Conservation (phyloP, 2,329 filamentous ascomycete genomes). For the Pseudonectria buxi region DNA sequence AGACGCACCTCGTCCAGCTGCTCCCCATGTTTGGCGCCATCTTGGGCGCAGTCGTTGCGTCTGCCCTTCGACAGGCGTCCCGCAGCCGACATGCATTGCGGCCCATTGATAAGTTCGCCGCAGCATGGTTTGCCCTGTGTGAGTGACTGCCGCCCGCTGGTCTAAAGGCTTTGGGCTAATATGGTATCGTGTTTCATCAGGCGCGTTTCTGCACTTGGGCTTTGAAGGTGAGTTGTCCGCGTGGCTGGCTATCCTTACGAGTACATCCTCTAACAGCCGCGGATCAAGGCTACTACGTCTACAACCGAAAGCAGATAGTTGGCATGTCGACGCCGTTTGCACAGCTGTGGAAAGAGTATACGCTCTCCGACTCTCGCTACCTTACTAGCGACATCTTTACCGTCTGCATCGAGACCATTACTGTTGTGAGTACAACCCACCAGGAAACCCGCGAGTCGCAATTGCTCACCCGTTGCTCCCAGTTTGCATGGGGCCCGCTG, state of each 20-base stretch:
- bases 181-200: conserved; percentile 32
- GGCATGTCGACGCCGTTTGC: conserved; percentile 66
- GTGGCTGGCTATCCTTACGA: background rate
- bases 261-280: background rate
- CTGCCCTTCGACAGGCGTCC: conserved; percentile 20
- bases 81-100: conserved; percentile 15
- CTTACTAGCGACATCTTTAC: conserved; percentile 76
- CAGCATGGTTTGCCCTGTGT: conserved; percentile 52
- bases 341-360: conserved; percentile 91
- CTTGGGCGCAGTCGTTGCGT: conserved; percentile 29
- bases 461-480: background rate
- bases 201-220: conserved; percentile 65
- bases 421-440: conserved; percentile 51
- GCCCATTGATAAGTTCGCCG: conserved; percentile 33
- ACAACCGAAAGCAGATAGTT: conserved; percentile 60
- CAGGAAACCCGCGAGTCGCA: background rate
- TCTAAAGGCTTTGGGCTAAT: no score
- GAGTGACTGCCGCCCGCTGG: conserved; percentile 22
- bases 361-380: conserved; percentile 80
- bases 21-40: conserved; percentile 30
- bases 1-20: conserved; percentile 31
- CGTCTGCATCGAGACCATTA: conserved; percentile 80
- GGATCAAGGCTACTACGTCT: conserved; percentile 62
- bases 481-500: conserved; percentile 54
- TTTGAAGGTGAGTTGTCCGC: conserved; percentile 59